These are phyloP conservation scores for Oenanthe sinensis DNA, from an alignment of 129 eudicot species.

Conservation along the genomic window DNA sequence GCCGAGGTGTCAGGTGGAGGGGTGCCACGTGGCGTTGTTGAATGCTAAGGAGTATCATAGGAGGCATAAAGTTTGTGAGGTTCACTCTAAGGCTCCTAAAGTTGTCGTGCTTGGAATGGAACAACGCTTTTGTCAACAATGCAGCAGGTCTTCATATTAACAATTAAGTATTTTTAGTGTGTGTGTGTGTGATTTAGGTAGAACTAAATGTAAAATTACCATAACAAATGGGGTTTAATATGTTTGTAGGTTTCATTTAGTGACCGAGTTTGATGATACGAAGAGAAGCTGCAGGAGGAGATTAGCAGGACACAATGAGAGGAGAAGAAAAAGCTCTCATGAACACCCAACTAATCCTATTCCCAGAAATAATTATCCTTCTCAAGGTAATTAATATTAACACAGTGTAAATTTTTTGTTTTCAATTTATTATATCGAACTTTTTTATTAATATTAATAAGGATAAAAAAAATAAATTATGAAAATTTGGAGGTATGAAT, in stretches of 20 bases:
- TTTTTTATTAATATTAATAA: too few relatives aligned
- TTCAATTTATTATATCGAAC: too few relatives aligned
- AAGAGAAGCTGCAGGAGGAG: slow-evolving; percentile 83
- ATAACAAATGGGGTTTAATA: not conserved
- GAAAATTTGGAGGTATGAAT: not conserved
- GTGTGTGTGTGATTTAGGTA: not conserved
- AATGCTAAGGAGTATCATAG: slow-evolving; percentile 53
- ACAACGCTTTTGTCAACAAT: slow-evolving; percentile 76
- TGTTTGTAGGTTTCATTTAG: slow-evolving; percentile 54
- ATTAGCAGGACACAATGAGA: slow-evolving; percentile 69
- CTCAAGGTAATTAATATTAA: slow-evolving; percentile 42
- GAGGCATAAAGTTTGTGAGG: slow-evolving; percentile 69
- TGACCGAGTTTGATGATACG: slow-evolving; percentile 63
- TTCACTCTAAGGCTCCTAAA: slow-evolving; percentile 61
- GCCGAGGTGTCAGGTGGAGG: slow-evolving; percentile 73
- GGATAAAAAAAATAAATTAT: too few relatives aligned
- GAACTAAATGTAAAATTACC: not conserved
- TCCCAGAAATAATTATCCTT: slow-evolving; percentile 16
- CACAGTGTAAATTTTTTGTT: too few relatives aligned
- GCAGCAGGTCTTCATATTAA: slow-evolving; percentile 42
- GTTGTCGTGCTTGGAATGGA: slow-evolving; percentile 55
- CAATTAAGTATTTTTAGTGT: not conserved
- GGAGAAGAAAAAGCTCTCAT: slow-evolving; percentile 56
- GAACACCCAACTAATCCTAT: slow-evolving; percentile 20
- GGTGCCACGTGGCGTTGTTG: slow-evolving; percentile 44